Evolutionary conservation across 768 basidiomycete genomes (phyloP).

Genomic region (Agrocybe praecox): DNA sequence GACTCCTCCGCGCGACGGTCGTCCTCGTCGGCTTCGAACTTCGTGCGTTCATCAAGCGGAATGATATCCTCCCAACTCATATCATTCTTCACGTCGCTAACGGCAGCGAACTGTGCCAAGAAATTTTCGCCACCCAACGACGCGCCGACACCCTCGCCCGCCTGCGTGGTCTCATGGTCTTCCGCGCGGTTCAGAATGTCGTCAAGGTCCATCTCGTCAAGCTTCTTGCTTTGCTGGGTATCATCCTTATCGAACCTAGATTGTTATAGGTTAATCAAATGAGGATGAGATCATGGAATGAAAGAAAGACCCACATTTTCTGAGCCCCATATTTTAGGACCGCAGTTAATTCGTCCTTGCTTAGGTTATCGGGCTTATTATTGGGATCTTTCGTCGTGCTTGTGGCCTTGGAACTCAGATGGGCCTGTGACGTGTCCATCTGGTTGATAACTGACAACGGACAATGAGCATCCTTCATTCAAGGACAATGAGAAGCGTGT

Average conservation of each 20-base stretch:
- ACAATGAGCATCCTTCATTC: slow-evolving; percentile 7
- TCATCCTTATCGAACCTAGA: slow-evolving; percentile 97
- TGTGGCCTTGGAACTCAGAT: slow-evolving; percentile 82
- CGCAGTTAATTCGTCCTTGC: slow-evolving; percentile 95
- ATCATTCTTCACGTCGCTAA: slow-evolving; percentile 98
- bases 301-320: slow-evolving; percentile 76
- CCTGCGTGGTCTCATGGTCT: slow-evolving; percentile 91
- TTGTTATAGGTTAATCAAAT: slow-evolving; percentile 11
- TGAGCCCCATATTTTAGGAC: slow-evolving; percentile 99
- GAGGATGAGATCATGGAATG: slow-evolving; percentile 7
- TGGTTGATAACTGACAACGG: slow-evolving; percentile 88
- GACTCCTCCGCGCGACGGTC: slow-evolving; percentile 73
- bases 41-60: slow-evolving; percentile 87
- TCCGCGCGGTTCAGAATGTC: slow-evolving; percentile 97
- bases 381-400: slow-evolving; percentile 54
- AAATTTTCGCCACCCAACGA: slow-evolving; percentile 98
- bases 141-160: slow-evolving; percentile 75
- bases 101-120: slow-evolving; percentile 91
- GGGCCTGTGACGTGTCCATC: slow-evolving; percentile 98
- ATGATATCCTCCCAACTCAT: slow-evolving; percentile 99
- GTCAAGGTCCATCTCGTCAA: slow-evolving; percentile 99
- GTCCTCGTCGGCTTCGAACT: slow-evolving; percentile 81
- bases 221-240: slow-evolving; percentile 87
- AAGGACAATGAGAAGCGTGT: neutral
- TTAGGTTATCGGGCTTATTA: slow-evolving; percentile 77